Evolutionary conservation across 176 grass and related monocot genomes (phyloP).

Genomic region (Cocos nucifera): DNA sequence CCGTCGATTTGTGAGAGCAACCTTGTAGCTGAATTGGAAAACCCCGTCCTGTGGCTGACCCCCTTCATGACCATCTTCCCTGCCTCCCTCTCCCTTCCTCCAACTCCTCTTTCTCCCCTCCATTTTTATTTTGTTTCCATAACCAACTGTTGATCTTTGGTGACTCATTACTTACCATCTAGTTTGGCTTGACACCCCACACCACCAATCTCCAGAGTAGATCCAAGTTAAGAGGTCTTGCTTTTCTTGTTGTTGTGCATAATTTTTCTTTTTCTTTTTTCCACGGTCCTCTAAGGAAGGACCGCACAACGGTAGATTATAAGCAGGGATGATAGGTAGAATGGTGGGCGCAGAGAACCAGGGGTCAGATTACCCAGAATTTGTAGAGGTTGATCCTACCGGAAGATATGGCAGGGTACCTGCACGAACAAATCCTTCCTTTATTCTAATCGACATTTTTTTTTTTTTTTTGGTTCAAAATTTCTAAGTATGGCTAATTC

Average conservation of each 20-base stretch:
- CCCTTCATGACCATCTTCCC: not conserved
- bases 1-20: not conserved
- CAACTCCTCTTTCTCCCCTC: not conserved
- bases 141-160: slow-evolving; percentile 13
- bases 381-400: slow-evolving; percentile 81
- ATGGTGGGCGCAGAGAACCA: slow-evolving; percentile 40
- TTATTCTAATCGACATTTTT: not conserved
- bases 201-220: not conserved
- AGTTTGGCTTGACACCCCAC: no score
- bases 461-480: not conserved
- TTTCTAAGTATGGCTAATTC: slow-evolving; percentile 2
- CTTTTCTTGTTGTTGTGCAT: not conserved
- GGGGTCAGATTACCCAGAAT: slow-evolving; percentile 39
- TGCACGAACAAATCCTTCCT: not conserved
- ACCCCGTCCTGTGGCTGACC: not conserved
- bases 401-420: slow-evolving; percentile 93
- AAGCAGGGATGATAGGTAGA: slow-evolving; percentile 16
- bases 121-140: not conserved
- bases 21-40: not conserved
- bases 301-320: not conserved
- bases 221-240: not conserved
- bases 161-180: slow-evolving; percentile 8
- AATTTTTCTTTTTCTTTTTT: not conserved
- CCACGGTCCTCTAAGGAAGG: slow-evolving; percentile 4
- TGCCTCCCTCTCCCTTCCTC: not conserved